These are phyloP conservation scores for Penicillium silybi DNA, from an alignment of 495 filamentous ascomycete species.

Conservation along the genomic window DNA sequence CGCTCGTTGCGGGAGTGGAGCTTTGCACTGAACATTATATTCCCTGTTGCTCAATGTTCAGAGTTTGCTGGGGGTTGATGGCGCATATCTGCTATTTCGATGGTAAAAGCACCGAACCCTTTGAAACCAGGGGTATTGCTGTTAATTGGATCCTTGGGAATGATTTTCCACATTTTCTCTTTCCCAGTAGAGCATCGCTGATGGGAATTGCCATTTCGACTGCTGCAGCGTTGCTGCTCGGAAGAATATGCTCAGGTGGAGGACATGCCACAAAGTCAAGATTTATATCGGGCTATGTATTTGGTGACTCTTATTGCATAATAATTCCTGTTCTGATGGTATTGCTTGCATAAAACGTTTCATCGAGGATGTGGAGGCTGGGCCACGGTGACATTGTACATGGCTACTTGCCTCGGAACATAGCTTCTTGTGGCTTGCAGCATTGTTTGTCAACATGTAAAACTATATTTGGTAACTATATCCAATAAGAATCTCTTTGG, in stretches of 20 bases:
- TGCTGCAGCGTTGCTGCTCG: neutral
- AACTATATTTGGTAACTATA: no score
- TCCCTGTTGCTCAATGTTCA: neutral
- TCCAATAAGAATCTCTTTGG: no score
- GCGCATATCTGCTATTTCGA: no score
- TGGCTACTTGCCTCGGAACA: no score
- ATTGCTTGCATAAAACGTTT: no score
- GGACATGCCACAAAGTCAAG: conserved; percentile 3
- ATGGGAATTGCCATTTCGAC: conserved; percentile 11
- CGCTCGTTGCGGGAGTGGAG: neutral
- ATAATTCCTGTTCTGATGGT: no score
- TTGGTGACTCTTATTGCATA: neutral
- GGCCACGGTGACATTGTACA: no score
- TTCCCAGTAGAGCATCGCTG: neutral
- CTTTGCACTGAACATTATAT: neutral
- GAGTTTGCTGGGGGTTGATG: no score
- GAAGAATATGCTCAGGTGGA: conserved; percentile 4
- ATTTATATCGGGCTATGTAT: neutral
- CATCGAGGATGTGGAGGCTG: no score
- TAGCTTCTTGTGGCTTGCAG: no score
- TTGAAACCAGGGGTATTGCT: neutral
- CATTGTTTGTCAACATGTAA: no score
- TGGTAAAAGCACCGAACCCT: no score
- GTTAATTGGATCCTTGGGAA: neutral
- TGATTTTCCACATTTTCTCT: neutral